Evolutionary conservation across 805 yeast genomes (phyloP), one percentile per base, ranked within the genome.

Genomic region (Saccharomycopsis sp.): DNA sequence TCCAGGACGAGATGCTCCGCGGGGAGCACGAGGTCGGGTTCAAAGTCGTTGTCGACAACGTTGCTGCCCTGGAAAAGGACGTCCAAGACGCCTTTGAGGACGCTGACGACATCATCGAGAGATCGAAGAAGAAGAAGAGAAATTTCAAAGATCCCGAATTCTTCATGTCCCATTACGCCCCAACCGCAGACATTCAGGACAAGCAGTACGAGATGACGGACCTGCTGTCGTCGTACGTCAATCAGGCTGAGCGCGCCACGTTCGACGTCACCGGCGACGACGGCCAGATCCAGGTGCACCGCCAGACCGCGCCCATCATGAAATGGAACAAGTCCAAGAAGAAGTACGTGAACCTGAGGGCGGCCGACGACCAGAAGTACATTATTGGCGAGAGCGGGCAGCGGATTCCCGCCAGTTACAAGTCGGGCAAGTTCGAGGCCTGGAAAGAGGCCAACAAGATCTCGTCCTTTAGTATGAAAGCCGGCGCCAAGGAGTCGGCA

Each of bases 311-410:
- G 43, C 75, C 72, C 36, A 76, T 78, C 17, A 79, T 82, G 70
- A 72, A 75, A 56, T 89, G 98, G 98, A 96, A 89, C 63, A 83
- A 74, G 61, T 85, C 86, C 72, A 80, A 83, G 60, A 92, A 94
- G 54, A 86, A 86, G 50, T 89, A 84, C 60, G 73, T 88, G 55
- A 84, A 84, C 58, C 69, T 84, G 15, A 78, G 73, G 53, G 84
- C 92, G 48, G 66, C 79, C 16, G 12, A 9, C n/a, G 94, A 85
- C 54, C 74, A 80, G 62, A 88, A 85, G 63, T 89, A 70, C 61
- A 92, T 92, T 53, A 80, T 86, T 49, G 94, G 97, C 48, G 99
- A 92, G 59, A 80, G 85, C 59, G 99, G 99, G 5, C 87, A 81
- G 53, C 75, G 74, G 57, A 75, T 92, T 36, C 96, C 97, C 5